Percentiles rank a stretch among this genome's conserved stretches.
These are phyloP conservation scores for Fulvia fulva DNA, from an alignment of 2,329 filamentous ascomycete genomes.

Conservation along the genomic window DNA sequence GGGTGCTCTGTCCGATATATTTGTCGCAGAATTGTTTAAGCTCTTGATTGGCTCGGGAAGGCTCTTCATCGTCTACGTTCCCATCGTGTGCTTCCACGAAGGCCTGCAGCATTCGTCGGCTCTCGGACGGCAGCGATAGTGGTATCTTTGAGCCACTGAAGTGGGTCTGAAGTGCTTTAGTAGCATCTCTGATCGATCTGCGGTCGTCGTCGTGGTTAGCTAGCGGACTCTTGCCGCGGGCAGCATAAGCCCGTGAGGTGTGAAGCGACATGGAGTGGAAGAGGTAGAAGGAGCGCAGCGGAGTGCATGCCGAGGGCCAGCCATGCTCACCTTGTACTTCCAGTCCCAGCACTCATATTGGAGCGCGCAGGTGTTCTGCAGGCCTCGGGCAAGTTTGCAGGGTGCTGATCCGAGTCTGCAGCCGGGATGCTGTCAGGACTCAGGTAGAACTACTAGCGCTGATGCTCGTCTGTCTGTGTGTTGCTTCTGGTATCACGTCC, in stretches of 20 bases:
- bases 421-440: not conserved
- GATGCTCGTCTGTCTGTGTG: not conserved
- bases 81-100: conserved; percentile 64
- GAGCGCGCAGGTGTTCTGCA: not conserved
- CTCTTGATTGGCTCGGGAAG: conserved; percentile 66
- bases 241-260: not conserved
- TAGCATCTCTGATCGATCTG: conserved; percentile 48
- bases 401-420: not conserved
- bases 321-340: conserved; percentile 5
- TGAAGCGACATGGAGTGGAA: conserved; percentile 3
- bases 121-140: conserved; percentile 61
- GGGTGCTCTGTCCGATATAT: conserved; percentile 54
- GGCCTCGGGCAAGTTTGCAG: not conserved
- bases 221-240: conserved; percentile 8
- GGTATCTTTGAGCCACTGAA: conserved; percentile 41
- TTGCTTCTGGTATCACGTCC: not conserved
- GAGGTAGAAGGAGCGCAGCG: not conserved
- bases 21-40: conserved; percentile 64
- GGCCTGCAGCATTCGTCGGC: conserved; percentile 30
- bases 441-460: not conserved
- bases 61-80: conserved; percentile 58
- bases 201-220: conserved; percentile 8
- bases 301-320: not conserved
- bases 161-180: conserved; percentile 44
- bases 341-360: not conserved